Percentiles rank a stretch among this genome's conserved stretches.
Conservation (phyloP, 2,329 filamentous ascomycete species). For the Davidsoniella neocaledoniae region DNA sequence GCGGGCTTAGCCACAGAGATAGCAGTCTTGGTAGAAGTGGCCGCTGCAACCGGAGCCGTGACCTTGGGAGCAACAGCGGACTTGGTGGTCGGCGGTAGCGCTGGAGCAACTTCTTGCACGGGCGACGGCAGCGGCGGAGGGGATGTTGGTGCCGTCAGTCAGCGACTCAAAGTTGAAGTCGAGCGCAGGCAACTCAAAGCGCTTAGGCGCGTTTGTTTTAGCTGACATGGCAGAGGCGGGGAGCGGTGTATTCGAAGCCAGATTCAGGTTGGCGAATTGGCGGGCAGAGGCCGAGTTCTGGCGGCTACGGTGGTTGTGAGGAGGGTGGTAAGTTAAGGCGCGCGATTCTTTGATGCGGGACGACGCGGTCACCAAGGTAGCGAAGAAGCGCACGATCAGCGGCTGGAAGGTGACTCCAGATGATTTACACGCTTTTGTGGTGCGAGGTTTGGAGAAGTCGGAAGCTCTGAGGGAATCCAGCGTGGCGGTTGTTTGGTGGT, state of each 20-base stretch:
- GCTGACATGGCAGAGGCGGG: constrained; percentile 5
- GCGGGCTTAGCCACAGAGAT: neutral
- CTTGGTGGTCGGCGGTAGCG: constrained; percentile 19
- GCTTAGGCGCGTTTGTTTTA: constrained; percentile 10
- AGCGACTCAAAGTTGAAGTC: constrained; percentile 42
- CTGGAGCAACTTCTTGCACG: constrained; percentile 28
- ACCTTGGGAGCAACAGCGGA: constrained; percentile 12
- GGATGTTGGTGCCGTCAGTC: constrained; percentile 44
- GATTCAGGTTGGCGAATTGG: neutral
- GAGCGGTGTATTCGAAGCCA: neutral
- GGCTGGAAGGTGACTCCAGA: constrained; percentile 8
- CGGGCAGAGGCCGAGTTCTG: neutral
- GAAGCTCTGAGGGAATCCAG: constrained; percentile 12
- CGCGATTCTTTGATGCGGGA: constrained; percentile 10
- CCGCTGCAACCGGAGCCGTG: neutral
- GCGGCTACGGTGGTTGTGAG: constrained; percentile 3
- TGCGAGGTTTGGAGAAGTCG: constrained; percentile 8
- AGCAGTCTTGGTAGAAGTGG: neutral
- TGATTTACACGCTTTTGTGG: constrained; percentile 10
- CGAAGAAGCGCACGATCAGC: constrained; percentile 11
- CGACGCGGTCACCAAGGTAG: constrained; percentile 9
- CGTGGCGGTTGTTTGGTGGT: constrained; percentile 7
- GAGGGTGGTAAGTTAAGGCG: constrained; percentile 6
- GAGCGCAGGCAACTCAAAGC: constrained; percentile 40
- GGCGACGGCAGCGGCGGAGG: constrained; percentile 41